Conservation (phyloP, 495 filamentous ascomycete genomes). For the Daldinia bambusicola region DNA sequence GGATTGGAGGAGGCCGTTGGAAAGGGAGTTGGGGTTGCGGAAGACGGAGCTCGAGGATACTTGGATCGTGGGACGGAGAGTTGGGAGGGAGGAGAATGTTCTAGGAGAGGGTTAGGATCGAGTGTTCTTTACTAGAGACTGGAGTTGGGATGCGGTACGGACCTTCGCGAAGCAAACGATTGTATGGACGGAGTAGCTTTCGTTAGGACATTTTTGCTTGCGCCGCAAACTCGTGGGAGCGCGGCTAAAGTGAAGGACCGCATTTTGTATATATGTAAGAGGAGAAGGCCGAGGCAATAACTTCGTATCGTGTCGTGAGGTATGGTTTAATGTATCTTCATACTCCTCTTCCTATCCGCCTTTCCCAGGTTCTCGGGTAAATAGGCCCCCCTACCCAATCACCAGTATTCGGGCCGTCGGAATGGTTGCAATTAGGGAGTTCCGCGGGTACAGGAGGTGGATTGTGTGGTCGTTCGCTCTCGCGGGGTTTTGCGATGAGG, state of each 20-base stretch:
- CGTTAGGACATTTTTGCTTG: neutral
- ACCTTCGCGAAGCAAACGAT: slow-evolving; percentile 28
- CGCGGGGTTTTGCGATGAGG: slow-evolving; percentile 13
- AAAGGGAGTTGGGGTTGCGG: slow-evolving; percentile 29
- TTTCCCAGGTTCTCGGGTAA: neutral
- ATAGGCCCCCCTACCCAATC: neutral
- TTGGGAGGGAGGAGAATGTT: slow-evolving; percentile 54
- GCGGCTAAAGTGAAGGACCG: slow-evolving; percentile 23
- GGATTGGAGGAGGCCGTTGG: slow-evolving; percentile 11
- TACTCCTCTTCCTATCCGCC: slow-evolving; percentile 10
- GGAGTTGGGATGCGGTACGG: neutral
- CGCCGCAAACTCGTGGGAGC: slow-evolving; percentile 26
- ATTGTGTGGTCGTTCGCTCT: slow-evolving; percentile 6
- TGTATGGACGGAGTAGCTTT: slow-evolving; percentile 6
- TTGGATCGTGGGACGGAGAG: slow-evolving; percentile 52
- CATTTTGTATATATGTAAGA: slow-evolving; percentile 12
- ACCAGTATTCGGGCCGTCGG: neutral
- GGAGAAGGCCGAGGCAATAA: neutral
- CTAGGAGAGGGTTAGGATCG: slow-evolving; percentile 38
- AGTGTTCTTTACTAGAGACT: too few species aligned
- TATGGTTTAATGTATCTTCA: slow-evolving; percentile 12
- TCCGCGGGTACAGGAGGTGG: too few species aligned
- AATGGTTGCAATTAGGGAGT: slow-evolving; percentile 4
- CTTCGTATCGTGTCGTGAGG: neutral
- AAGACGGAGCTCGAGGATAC: slow-evolving; percentile 41